Percentiles rank a stretch among this genome's conserved stretches.
Conservation (phyloP, 257 asterid species). For the Capsicum baccatum region DNA sequence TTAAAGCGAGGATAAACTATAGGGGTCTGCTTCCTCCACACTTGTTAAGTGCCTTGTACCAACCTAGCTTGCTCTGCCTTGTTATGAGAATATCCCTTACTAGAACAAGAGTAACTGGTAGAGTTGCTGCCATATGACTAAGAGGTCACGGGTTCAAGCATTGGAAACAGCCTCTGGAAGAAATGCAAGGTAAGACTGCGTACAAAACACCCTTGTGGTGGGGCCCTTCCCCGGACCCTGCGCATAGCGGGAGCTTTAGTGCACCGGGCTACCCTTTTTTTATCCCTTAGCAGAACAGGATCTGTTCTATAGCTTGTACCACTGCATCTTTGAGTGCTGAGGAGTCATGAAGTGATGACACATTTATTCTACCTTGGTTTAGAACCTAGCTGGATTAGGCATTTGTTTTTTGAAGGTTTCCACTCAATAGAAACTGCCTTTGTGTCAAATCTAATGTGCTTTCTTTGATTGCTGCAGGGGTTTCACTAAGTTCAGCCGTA, state of each 20-base stretch:
- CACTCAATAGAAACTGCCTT: neutral
- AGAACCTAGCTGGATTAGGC: neutral
- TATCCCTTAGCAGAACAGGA: neutral
- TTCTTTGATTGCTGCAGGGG: constrained; percentile 31
- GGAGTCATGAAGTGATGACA: neutral
- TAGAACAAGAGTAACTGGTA: too few relatives aligned
- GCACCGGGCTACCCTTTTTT: too few relatives aligned
- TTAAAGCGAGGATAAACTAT: neutral
- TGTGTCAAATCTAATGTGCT: neutral
- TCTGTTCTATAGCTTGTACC: neutral
- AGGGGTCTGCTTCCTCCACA: neutral
- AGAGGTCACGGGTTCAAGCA: too few relatives aligned
- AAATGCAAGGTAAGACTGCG: too few relatives aligned
- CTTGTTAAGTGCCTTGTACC: neutral
- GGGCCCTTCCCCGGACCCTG: too few relatives aligned
- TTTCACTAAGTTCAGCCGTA: constrained; percentile 31
- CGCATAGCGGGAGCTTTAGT: too few relatives aligned
- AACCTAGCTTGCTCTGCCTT: neutral
- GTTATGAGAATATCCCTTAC: too few relatives aligned
- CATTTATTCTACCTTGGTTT: too few relatives aligned
- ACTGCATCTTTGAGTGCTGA: neutral
- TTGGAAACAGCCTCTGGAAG: too few relatives aligned
- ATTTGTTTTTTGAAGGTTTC: neutral
- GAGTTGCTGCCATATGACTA: too few relatives aligned
- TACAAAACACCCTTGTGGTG: too few relatives aligned